Percentiles rank a stretch among this genome's conserved stretches.
Conservation (phyloP, 495 filamentous ascomycete genomes). For the Coniosporium apollinis region DNA sequence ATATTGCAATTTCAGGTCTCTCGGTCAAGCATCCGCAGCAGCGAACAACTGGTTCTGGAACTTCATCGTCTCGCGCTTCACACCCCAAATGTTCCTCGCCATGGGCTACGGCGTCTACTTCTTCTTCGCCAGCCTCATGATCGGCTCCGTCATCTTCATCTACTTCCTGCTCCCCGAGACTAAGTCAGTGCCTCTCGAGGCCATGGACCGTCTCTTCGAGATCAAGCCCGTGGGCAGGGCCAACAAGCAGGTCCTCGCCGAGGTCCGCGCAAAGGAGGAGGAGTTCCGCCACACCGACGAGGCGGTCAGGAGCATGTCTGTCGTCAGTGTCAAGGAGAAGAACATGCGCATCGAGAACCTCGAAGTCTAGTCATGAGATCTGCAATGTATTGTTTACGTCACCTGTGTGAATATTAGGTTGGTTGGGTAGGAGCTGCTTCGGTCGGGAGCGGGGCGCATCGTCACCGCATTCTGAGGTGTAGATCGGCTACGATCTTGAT, state of each 20-base stretch:
- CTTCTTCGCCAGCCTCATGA: conserved; percentile 60
- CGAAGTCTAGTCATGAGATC: too few relatives aligned
- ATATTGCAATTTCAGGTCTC: conserved; percentile 17
- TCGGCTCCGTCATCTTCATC: conserved; percentile 47
- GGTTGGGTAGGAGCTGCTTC: too few relatives aligned
- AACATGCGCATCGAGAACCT: too few relatives aligned
- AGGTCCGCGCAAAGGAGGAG: conserved; percentile 33
- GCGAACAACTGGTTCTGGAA: conserved; percentile 64
- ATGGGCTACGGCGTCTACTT: conserved; percentile 46
- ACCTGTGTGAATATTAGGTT: too few relatives aligned
- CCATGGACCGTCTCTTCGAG: conserved; percentile 38
- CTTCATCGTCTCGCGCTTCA: conserved; percentile 57
- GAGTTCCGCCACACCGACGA: conserved; percentile 34
- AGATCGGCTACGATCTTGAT: too few relatives aligned
- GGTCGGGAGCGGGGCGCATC: too few relatives aligned
- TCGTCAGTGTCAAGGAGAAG: too few relatives aligned
- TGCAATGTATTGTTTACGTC: too few relatives aligned
- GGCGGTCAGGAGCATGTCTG: too few relatives aligned
- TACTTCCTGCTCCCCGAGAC: conserved; percentile 25
- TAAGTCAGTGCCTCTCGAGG: conserved; percentile 23
- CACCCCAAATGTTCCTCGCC: conserved; percentile 55
- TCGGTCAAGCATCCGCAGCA: conserved; percentile 52
- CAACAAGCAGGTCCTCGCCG: conserved; percentile 31
- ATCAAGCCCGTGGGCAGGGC: conserved; percentile 37
- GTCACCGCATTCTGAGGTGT: too few relatives aligned